Evolutionary conservation across 306 rosid species (phyloP).

Genomic region (Pyrus betulifolia): DNA sequence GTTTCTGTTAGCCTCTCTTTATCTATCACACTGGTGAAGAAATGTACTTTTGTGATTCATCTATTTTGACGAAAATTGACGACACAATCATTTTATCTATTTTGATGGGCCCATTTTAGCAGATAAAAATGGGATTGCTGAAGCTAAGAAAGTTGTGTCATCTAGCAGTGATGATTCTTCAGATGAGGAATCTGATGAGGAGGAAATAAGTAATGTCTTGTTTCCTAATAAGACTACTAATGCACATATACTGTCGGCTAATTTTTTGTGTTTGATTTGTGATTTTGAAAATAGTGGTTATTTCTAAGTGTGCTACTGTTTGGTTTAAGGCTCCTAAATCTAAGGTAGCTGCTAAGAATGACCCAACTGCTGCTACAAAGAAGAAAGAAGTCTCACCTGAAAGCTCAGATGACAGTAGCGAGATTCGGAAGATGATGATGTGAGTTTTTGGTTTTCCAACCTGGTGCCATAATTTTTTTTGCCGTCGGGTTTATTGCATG

Average conservation of each 20-base stretch:
- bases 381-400: no score
- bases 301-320: not conserved
- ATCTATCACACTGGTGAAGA: not conserved
- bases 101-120: no score
- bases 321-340: not conserved
- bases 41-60: no score
- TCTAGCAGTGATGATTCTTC: conserved; percentile 20
- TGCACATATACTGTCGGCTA: not conserved
- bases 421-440: conserved; percentile 16
- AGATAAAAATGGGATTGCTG: conserved; percentile 27
- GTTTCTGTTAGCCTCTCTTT: not conserved
- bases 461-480: no score
- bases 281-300: not conserved
- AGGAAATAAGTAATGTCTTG: conserved; percentile 27
- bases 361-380: no score
- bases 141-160: conserved; percentile 19
- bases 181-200: conserved; percentile 32
- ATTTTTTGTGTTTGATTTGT: not conserved
- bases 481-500: no score
- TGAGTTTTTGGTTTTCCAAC: no score
- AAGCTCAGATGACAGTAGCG: no score
- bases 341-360: no score
- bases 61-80: no score
- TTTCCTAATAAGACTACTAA: not conserved
- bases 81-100: no score